Conservation (phyloP, 139 green algal species). For the Closterium sp. region DNA sequence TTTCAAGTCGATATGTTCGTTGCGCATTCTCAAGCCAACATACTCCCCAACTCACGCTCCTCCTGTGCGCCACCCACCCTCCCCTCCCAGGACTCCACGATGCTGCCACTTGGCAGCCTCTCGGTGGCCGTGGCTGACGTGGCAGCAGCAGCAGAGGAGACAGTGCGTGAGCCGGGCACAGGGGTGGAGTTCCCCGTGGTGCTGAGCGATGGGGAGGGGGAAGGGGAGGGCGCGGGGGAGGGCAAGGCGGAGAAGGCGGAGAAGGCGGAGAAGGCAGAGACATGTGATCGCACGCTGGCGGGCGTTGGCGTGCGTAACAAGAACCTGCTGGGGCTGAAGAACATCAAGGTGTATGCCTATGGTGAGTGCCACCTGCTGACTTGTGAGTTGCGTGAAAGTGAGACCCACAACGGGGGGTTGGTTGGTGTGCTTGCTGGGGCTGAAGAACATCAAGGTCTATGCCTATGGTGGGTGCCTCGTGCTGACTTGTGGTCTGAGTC, state of each 20-base stretch:
- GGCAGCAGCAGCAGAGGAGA: neutral
- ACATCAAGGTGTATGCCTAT: constrained; percentile 5
- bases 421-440: too few species aligned
- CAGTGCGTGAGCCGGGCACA: neutral
- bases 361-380: neutral
- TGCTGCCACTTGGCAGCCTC: neutral
- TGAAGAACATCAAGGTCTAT: constrained; percentile 15
- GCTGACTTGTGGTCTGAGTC: too few species aligned
- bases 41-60: neutral
- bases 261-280: neutral
- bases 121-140: neutral
- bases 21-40: too few species aligned
- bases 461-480: neutral
- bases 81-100: neutral
- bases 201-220: neutral
- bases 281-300: neutral
- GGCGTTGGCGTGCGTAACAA: neutral
- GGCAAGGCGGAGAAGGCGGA: neutral
- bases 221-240: too few species aligned
- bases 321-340: constrained; percentile 7
- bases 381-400: too few species aligned
- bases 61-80: neutral
- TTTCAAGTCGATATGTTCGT: too few species aligned
- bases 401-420: too few species aligned
- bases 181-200: neutral